These are phyloP conservation scores for Paecilomyces fulvus DNA, from an alignment of 2,329 filamentous ascomycete genomes.

Conservation along the genomic window DNA sequence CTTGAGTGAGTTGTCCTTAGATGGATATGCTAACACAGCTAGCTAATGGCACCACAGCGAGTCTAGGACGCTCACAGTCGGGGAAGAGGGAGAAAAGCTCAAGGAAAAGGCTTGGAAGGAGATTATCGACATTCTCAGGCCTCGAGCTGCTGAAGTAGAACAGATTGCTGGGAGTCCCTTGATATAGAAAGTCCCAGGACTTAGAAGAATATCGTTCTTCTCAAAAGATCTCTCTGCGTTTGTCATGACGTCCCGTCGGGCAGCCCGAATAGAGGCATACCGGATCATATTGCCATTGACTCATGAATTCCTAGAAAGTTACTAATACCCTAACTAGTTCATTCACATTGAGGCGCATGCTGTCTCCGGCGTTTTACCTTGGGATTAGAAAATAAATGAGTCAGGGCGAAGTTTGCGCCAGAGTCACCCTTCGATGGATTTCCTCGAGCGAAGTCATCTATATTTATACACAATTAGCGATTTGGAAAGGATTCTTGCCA, in stretches of 20 bases:
- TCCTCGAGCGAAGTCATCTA: neutral
- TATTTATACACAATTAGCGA: neutral
- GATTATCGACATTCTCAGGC: constrained; percentile 25
- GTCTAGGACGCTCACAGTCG: constrained; percentile 20
- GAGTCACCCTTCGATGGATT: too few species aligned
- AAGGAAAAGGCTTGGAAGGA: constrained; percentile 35
- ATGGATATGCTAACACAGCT: neutral
- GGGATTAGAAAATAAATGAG: neutral
- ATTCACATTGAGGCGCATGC: neutral
- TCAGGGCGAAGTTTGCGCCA: too few species aligned
- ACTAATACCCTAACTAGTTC: neutral
- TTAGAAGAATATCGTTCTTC: neutral
- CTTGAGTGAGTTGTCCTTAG: constrained; percentile 17
- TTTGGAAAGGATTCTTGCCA: neutral
- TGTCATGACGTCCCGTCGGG: neutral
- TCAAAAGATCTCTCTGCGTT: neutral
- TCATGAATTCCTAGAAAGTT: neutral
- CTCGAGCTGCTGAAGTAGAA: constrained; percentile 15
- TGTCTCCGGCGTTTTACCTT: neutral
- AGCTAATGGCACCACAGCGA: constrained; percentile 1
- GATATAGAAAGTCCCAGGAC: neutral
- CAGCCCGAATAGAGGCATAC: neutral
- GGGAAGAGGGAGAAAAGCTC: constrained; percentile 25
- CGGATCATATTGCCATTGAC: neutral
- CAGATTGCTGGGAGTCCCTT: neutral